A percentile compares a stretch with the other conserved stretches of the same genome.
Conservation (phyloP, 2,329 filamentous ascomycete species). For the Verticillium nonalfalfae region DNA sequence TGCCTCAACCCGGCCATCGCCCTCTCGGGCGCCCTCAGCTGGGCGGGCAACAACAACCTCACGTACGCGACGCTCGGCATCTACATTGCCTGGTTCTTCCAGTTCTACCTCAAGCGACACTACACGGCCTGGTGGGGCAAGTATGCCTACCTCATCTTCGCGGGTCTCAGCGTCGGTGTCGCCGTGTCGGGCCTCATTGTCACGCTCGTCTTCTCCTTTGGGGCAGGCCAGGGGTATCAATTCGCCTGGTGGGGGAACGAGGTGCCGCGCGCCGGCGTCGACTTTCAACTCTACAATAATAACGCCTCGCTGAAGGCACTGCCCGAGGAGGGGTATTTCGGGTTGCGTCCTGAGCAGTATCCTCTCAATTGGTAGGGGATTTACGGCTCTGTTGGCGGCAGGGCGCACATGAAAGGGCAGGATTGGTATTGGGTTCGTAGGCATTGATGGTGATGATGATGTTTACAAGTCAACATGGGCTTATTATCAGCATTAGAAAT, state of each 20-base stretch:
- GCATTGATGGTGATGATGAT: too few species aligned
- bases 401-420: background rate
- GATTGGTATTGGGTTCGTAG: too few species aligned
- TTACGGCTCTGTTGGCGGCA: background rate
- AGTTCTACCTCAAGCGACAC: constrained; percentile 32
- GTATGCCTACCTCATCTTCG: constrained; percentile 39
- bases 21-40: constrained; percentile 34
- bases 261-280: constrained; percentile 12
- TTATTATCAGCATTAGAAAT: too few species aligned
- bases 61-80: constrained; percentile 36
- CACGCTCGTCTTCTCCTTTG: constrained; percentile 21
- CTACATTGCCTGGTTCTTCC: constrained; percentile 32
- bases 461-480: too few species aligned
- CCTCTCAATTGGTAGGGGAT: constrained; percentile 6
- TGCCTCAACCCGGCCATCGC: constrained; percentile 34
- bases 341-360: constrained; percentile 8
- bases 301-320: constrained; percentile 7
- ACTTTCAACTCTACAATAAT: constrained; percentile 14
- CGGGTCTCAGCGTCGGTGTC: constrained; percentile 33
- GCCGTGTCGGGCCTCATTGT: constrained; percentile 34
- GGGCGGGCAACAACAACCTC: constrained; percentile 35
- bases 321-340: constrained; percentile 10
- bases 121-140: constrained; percentile 36
- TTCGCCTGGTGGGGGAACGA: constrained; percentile 42
- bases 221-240: constrained; percentile 7